phyloP scores from a whole-genome alignment of 768 basidiomycete species.

The Naganishia vishniacii region DNA sequence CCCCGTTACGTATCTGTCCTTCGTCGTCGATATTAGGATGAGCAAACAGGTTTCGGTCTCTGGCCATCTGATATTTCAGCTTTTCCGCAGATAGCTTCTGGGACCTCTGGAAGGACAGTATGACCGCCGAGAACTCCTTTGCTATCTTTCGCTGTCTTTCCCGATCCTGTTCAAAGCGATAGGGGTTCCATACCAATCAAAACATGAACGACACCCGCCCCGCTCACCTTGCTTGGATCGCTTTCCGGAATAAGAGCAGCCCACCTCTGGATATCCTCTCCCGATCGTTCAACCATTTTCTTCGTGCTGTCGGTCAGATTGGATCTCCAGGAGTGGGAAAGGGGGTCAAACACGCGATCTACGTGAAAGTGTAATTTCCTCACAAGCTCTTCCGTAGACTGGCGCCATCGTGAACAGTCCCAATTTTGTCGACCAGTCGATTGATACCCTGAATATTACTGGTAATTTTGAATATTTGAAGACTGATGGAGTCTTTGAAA shows the following conservation, averaged over 20 bases:
- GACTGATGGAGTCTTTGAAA: slow-evolving; percentile 54
- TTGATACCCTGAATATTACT: slow-evolving; percentile 92
- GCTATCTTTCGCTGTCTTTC: slow-evolving; percentile 76
- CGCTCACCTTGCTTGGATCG: slow-evolving; percentile 34
- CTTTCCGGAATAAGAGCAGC: slow-evolving; percentile 55
- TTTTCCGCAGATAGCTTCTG: slow-evolving; percentile 83
- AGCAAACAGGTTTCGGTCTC: slow-evolving; percentile 76
- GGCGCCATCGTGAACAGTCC: slow-evolving; percentile 73
- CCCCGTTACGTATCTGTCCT: no score
- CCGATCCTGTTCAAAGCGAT: not conserved
- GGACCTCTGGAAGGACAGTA: slow-evolving; percentile 85
- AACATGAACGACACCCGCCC: not conserved
- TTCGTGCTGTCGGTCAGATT: slow-evolving; percentile 91
- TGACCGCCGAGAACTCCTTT: slow-evolving; percentile 81
- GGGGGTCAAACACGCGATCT: not conserved
- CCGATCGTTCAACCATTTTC: slow-evolving; percentile 88
- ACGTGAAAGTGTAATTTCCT: slow-evolving; percentile 46
- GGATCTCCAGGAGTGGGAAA: slow-evolving; percentile 56
- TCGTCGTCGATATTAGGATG: slow-evolving; percentile 38
- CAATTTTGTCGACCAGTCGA: slow-evolving; percentile 93
- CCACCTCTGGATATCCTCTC: slow-evolving; percentile 85
- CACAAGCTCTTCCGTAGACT: slow-evolving; percentile 76
- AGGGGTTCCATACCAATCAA: not conserved
- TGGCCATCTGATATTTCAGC: slow-evolving; percentile 81
- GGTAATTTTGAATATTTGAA: slow-evolving; percentile 99